These are phyloP conservation scores for Corymbia citriodora DNA, from an alignment of 441 rosid species.

Conservation along the genomic window DNA sequence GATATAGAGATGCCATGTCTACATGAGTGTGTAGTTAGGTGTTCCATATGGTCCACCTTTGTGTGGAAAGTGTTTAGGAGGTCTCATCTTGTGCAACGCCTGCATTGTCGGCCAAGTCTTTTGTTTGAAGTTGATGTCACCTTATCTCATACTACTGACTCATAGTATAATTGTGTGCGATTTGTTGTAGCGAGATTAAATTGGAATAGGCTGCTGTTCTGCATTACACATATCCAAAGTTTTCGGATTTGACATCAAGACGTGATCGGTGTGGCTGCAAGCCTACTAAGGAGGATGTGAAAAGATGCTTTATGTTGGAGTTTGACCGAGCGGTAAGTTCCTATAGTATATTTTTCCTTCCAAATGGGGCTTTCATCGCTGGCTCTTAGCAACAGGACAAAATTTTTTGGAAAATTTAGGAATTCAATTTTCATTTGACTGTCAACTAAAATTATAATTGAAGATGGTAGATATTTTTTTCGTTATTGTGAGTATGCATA, in stretches of 20 bases:
- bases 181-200: constrained; percentile 55
- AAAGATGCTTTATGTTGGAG: constrained; percentile 92
- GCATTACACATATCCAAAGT: constrained; percentile 77
- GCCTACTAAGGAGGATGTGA: constrained; percentile 85
- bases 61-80: neutral
- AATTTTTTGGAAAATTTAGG: neutral
- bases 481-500: neutral
- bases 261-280: constrained; percentile 98
- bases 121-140: neutral
- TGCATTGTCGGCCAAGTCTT: neutral
- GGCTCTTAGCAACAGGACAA: neutral
- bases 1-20: neutral
- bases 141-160: neutral
- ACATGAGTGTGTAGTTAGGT: neutral
- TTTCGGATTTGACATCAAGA: constrained; percentile 94
- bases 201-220: constrained; percentile 83
- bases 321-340: constrained; percentile 87
- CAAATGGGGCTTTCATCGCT: neutral
- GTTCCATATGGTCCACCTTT: neutral
- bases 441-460: neutral
- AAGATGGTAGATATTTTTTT: neutral
- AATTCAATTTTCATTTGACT: constrained; percentile 13
- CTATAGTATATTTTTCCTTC: neutral
- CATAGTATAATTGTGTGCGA: neutral
- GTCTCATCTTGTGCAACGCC: neutral